These are phyloP conservation scores for Drechslerella coelobrocha DNA, from an alignment of 2,329 filamentous ascomycete genomes.

Conservation along the genomic window DNA sequence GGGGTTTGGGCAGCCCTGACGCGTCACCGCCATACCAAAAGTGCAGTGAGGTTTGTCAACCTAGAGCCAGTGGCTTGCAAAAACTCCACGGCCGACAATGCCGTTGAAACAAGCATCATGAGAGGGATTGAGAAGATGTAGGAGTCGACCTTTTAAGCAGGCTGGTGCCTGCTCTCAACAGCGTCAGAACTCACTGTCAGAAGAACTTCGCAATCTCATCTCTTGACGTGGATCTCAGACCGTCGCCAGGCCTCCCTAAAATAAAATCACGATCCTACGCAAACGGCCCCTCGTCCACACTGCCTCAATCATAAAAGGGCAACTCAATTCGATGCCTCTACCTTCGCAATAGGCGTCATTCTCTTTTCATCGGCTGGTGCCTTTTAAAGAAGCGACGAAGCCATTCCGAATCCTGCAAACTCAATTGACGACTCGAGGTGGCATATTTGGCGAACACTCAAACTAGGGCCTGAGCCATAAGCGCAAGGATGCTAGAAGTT, in stretches of 20 bases:
- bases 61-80: conserved; percentile 37
- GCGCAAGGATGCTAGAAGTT: conserved; percentile 38
- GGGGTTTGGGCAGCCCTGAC: conserved; percentile 21
- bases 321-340: not conserved
- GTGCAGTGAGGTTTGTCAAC: conserved; percentile 35
- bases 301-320: not conserved
- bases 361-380: not conserved
- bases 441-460: not conserved
- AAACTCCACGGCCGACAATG: conserved; percentile 33
- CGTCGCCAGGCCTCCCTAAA: not conserved
- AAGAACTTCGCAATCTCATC: not conserved
- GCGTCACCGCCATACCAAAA: conserved; percentile 44
- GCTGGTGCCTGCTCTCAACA: not conserved
- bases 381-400: not conserved
- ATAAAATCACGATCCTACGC: not conserved
- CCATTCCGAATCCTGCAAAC: not conserved
- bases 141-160: not conserved
- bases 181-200: not conserved
- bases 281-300: not conserved
- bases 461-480: not conserved
- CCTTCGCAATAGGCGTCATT: not conserved
- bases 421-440: conserved; percentile 1
- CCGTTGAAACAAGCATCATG: not conserved
- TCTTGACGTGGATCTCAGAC: not conserved
- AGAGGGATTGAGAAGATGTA: not conserved